Percentiles rank a stretch among this genome's conserved stretches.
Evolutionary conservation across 345 rosid species (phyloP).

Genomic region (Moricandia arvensis): DNA sequence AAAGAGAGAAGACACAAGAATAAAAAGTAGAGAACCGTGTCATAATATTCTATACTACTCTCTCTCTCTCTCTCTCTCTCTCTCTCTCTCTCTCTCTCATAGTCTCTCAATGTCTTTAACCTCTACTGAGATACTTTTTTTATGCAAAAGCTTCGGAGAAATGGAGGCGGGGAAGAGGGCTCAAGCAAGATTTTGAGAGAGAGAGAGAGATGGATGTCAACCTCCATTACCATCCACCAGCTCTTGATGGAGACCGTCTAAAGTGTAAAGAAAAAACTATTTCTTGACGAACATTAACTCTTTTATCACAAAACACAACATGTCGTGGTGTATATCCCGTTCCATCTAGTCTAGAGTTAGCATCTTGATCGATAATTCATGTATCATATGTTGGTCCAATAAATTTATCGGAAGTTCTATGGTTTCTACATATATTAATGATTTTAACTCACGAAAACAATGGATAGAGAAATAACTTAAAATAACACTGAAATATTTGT

Average conservation of each 20-base stretch:
- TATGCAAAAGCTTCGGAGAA: slow-evolving; percentile 66
- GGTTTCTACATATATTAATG: neutral
- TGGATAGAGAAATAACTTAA: neutral
- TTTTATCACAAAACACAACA: neutral
- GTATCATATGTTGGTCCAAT: neutral
- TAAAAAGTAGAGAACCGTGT: slow-evolving; percentile 24
- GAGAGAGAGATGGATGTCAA: slow-evolving; percentile 24
- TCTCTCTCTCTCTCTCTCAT: too few relatives aligned
- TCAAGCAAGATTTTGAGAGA: slow-evolving; percentile 41
- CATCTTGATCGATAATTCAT: neutral
- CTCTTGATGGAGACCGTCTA: slow-evolving; percentile 8
- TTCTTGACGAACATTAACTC: neutral
- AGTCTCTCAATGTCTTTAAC: slow-evolving; percentile 31
- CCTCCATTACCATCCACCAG: slow-evolving; percentile 49
- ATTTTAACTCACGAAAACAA: neutral
- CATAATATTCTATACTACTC: neutral
- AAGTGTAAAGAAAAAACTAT: neutral
- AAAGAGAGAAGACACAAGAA: slow-evolving; percentile 31
- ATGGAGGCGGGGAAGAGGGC: slow-evolving; percentile 42
- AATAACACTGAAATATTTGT: neutral
- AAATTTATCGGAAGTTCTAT: neutral
- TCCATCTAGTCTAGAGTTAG: neutral
- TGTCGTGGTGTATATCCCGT: neutral
- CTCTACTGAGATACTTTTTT: slow-evolving; percentile 56
- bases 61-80: too few relatives aligned